Percentiles rank a stretch among this genome's conserved stretches.
Evolutionary conservation across 306 rosid genomes (phyloP).

Genomic region (Pueraria montana): DNA sequence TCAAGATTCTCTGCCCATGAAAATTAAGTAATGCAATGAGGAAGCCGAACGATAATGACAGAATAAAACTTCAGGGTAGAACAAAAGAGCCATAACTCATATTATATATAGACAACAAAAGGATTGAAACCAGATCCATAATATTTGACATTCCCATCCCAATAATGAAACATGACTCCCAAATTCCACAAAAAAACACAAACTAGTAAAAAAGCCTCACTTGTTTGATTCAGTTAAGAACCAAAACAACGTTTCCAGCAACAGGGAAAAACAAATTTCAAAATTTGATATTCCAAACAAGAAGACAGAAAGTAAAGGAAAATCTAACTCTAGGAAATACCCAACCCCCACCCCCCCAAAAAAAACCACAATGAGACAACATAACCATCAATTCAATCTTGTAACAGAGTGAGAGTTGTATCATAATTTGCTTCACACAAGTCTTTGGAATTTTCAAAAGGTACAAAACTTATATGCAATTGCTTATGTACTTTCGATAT

Average conservation of each 20-base stretch:
- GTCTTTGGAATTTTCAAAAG: background rate
- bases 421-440: background rate
- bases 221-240: slow-evolving; percentile 7
- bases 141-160: slow-evolving; percentile 14
- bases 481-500: background rate
- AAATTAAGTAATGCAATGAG: slow-evolving; percentile 26
- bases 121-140: slow-evolving; percentile 23
- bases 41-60: slow-evolving; percentile 25
- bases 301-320: slow-evolving; percentile 7
- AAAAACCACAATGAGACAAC: background rate
- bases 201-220: slow-evolving; percentile 7
- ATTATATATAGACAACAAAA: slow-evolving; percentile 23
- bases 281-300: background rate
- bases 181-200: slow-evolving; percentile 1
- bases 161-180: background rate
- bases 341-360: background rate
- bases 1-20: slow-evolving; percentile 78
- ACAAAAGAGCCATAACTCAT: background rate
- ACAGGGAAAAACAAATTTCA: slow-evolving; percentile 20
- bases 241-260: slow-evolving; percentile 6
- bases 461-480: background rate
- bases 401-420: background rate
- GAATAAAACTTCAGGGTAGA: slow-evolving; percentile 28
- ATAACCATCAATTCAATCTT: slow-evolving; percentile 4
- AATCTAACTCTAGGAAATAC: background rate